These are phyloP conservation scores for Glebionis coronaria DNA, from an alignment of 129 eudicot species.

Conservation along the genomic window DNA sequence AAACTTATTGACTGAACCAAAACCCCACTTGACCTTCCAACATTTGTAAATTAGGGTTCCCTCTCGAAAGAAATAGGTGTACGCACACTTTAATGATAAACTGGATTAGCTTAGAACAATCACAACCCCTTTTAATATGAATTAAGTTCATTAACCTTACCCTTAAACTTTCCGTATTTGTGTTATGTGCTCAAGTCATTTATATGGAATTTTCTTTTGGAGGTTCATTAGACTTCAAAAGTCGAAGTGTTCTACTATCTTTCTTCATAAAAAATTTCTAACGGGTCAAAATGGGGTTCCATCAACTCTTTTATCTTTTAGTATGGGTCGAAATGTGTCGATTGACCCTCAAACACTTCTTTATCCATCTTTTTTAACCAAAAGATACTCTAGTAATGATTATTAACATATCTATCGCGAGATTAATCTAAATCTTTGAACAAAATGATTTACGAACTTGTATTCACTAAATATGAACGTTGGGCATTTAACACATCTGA, in stretches of 20 bases:
- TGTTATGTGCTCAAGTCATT: not conserved
- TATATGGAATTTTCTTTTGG: not conserved
- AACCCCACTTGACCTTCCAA: not conserved
- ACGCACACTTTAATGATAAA: not conserved
- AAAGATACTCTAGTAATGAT: not conserved
- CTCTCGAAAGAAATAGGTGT: not conserved
- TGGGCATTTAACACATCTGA: not conserved
- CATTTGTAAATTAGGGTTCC: not conserved
- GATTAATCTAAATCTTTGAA: not conserved
- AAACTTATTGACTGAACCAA: conserved; percentile 1
- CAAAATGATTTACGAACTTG: not conserved
- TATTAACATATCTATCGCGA: too few relatives aligned
- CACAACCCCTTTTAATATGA: too few relatives aligned
- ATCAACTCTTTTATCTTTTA: not conserved
- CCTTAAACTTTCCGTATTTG: not conserved
- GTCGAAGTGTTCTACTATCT: not conserved
- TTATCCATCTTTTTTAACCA: too few relatives aligned
- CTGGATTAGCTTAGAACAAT: not conserved
- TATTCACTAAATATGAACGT: not conserved
- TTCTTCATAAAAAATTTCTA: not conserved
- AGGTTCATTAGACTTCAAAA: conserved; percentile 6
- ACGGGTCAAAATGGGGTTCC: not conserved
- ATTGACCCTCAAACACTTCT: not conserved
- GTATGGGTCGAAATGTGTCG: not conserved
- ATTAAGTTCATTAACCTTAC: too few relatives aligned